A percentile compares a stretch with the other conserved stretches of the same genome.
phyloP scores from a whole-genome alignment of 371 early-diverging fungal genomes.

The Parasitella parasitica region DNA sequence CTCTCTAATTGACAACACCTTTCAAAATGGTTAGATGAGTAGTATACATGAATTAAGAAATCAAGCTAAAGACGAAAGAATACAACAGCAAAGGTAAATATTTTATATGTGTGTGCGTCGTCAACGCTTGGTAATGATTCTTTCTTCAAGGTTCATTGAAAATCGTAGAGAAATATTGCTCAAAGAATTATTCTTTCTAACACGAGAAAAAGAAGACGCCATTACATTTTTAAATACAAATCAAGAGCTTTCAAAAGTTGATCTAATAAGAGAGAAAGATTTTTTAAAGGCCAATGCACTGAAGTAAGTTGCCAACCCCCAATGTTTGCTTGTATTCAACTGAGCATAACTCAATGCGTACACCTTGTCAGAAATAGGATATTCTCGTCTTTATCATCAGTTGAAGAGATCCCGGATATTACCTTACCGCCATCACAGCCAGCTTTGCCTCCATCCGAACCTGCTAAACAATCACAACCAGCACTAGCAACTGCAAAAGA shows the following conservation, averaged over 20 bases:
- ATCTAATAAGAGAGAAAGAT: slow-evolving; percentile 19
- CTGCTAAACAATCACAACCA: not conserved
- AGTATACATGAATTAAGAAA: slow-evolving; percentile 27
- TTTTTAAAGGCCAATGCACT: slow-evolving; percentile 7
- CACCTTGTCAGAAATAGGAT: not conserved
- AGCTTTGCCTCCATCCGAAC: not conserved
- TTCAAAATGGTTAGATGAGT: slow-evolving; percentile 5
- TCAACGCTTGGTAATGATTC: too few relatives aligned
- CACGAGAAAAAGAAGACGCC: slow-evolving; percentile 19
- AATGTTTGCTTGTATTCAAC: too few relatives aligned
- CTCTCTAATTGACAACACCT: not conserved
- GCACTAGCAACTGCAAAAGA: not conserved
- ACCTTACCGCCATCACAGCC: not conserved
- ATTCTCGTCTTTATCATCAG: not conserved
- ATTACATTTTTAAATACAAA: slow-evolving; percentile 25
- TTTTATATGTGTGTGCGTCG: not conserved
- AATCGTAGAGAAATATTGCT: slow-evolving; percentile 21
- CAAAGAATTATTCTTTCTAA: slow-evolving; percentile 33
- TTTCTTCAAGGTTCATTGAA: slow-evolving; percentile 17
- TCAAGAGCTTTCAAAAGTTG: slow-evolving; percentile 11
- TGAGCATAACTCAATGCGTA: not conserved
- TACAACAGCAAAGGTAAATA: slow-evolving; percentile 28
- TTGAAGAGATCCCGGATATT: not conserved
- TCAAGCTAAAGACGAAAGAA: slow-evolving; percentile 27
- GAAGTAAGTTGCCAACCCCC: not conserved